Percentiles rank a stretch among this genome's conserved stretches.
These are phyloP conservation scores for Vaccinium macrocarpon DNA, from an alignment of 148 eudicot species.

Conservation along the genomic window DNA sequence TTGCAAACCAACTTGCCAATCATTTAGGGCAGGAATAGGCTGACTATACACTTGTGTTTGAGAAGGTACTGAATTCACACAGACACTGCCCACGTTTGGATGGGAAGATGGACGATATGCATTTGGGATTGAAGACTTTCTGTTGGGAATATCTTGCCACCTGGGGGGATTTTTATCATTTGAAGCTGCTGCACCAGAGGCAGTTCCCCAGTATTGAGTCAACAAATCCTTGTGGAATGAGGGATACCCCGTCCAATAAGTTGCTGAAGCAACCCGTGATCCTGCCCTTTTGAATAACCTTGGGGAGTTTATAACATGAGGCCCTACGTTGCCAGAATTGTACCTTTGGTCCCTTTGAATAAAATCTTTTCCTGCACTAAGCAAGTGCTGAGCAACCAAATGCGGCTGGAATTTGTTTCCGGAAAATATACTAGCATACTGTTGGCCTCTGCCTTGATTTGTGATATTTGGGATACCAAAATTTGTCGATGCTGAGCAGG, in stretches of 20 bases:
- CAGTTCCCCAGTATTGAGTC: neutral
- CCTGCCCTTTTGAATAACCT: conserved; percentile 37
- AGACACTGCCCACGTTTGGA: conserved; percentile 16
- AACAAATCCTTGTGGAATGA: conserved; percentile 9
- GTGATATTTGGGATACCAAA: conserved; percentile 33
- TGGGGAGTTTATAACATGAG: conserved; percentile 24
- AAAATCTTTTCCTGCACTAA: conserved; percentile 17
- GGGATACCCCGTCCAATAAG: conserved; percentile 19
- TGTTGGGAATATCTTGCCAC: neutral
- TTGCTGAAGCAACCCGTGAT: conserved; percentile 1
- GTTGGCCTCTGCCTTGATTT: conserved; percentile 32
- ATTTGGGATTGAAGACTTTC: neutral
- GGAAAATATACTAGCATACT: conserved; percentile 21
- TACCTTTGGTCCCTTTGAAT: conserved; percentile 26
- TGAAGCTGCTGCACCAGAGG: neutral
- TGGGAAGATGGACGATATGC: conserved; percentile 7
- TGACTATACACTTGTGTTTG: conserved; percentile 31
- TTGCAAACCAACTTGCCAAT: conserved; percentile 21
- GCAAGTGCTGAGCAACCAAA: conserved; percentile 28
- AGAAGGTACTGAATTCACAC: conserved; percentile 17
- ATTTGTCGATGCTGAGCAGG: conserved; percentile 21
- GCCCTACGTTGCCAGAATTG: conserved; percentile 19
- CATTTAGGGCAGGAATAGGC: conserved; percentile 23
- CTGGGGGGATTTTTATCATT: conserved; percentile 4
- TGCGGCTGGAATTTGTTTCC: conserved; percentile 39